phyloP scores from a whole-genome alignment of 1,284 basidiomycete genomes.

The Trametes sp. region DNA sequence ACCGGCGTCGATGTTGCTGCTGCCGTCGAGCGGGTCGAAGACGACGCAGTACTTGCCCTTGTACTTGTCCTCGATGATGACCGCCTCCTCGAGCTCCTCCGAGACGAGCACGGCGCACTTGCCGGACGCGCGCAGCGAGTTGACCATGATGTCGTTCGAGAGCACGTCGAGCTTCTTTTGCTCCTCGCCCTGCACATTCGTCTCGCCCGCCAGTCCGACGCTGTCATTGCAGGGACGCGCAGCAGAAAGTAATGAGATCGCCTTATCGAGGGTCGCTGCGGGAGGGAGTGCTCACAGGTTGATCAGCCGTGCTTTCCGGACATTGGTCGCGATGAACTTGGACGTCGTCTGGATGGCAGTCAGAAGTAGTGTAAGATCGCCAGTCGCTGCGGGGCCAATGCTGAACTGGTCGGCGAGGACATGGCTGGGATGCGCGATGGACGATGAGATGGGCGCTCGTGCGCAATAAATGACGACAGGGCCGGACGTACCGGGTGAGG shows the following conservation, averaged over 20 bases:
- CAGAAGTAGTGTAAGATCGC: constrained; percentile 94
- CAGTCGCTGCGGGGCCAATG: constrained; percentile 82
- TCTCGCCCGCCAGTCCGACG: constrained; percentile 94
- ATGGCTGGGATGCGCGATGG: constrained; percentile 59
- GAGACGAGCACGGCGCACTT: constrained; percentile 97
- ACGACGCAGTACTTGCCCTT: constrained; percentile 95
- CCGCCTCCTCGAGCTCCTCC: constrained; percentile 93
- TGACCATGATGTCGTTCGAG: constrained; percentile 99
- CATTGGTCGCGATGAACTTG: constrained; percentile 98
- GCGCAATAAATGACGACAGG: constrained; percentile 11
- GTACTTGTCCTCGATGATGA: constrained; percentile 84
- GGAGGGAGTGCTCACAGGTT: constrained; percentile 77
- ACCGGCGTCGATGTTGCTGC: constrained; percentile 99
- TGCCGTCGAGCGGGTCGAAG: constrained; percentile 98
- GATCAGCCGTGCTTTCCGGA: constrained; percentile 95
- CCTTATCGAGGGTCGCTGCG: constrained; percentile 2
- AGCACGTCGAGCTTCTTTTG: constrained; percentile 99
- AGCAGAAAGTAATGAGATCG: constrained; percentile 4
- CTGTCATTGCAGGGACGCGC: too few species aligned
- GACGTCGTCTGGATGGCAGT: constrained; percentile 96
- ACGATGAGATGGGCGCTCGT: constrained; percentile 19
- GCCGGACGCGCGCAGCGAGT: constrained; percentile 90
- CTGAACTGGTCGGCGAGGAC: constrained; percentile 86
- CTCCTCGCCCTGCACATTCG: constrained; percentile 98
- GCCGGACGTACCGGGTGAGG: constrained; percentile 75